phyloP scores from a whole-genome alignment of 495 filamentous ascomycete genomes.

The Penicillium verhagenii region DNA sequence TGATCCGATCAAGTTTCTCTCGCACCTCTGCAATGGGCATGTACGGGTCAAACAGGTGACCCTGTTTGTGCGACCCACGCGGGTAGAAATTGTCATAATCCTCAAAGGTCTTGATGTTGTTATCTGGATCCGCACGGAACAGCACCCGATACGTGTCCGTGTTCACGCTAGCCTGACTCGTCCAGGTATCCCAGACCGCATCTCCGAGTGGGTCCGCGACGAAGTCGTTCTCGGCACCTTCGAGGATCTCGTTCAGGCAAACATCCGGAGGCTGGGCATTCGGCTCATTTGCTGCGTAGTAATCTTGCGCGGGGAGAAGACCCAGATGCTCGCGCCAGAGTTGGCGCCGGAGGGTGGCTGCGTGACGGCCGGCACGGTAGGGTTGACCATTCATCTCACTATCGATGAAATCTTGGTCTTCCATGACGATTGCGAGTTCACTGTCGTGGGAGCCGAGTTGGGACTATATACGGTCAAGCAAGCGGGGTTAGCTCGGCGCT shows the following conservation, averaged over 20 bases:
- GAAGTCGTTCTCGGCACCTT: constrained; percentile 67
- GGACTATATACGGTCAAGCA: constrained; percentile 56
- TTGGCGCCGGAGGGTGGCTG: constrained; percentile 76
- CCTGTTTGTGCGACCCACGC: constrained; percentile 64
- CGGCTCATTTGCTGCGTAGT: constrained; percentile 67
- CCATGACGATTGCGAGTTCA: constrained; percentile 89
- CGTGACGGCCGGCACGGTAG: constrained; percentile 72
- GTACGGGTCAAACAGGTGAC: constrained; percentile 80
- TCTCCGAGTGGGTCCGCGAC: constrained; percentile 82
- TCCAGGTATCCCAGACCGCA: constrained; percentile 84
- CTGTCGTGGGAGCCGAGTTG: constrained; percentile 88
- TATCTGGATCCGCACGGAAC: constrained; percentile 92
- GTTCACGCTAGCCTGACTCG: constrained; percentile 68
- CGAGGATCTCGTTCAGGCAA: constrained; percentile 65
- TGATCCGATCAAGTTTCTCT: constrained; percentile 71
- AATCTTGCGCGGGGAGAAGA: constrained; percentile 68
- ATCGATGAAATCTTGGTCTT: constrained; percentile 73
- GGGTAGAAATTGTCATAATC: constrained; percentile 82
- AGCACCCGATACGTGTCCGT: constrained; percentile 81
- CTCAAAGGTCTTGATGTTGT: constrained; percentile 81
- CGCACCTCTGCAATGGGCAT: constrained; percentile 67
- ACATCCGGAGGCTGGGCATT: constrained; percentile 82
- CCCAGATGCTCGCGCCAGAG: constrained; percentile 95
- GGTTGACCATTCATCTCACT: constrained; percentile 76
- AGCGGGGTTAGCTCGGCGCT: not conserved